These are phyloP conservation scores for Royoungia palumana DNA, from an alignment of 768 basidiomycete species.

Conservation along the genomic window DNA sequence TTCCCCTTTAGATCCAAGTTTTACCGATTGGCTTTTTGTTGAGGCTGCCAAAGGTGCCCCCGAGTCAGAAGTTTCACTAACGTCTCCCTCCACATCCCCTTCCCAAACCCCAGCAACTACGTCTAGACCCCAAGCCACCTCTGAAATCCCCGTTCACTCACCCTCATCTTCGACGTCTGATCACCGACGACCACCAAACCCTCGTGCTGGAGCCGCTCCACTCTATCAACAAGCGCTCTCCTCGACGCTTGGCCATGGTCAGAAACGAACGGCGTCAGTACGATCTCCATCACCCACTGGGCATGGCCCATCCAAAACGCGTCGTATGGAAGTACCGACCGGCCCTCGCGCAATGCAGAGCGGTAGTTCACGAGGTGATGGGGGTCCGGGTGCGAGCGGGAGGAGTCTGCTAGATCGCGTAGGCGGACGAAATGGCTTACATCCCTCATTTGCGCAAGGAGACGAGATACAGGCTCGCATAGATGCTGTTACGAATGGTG, in stretches of 20 bases:
- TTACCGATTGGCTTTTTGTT: constrained; percentile 86
- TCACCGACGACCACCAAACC: constrained; percentile 38
- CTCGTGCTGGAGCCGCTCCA: constrained; percentile 41
- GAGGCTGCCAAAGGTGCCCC: constrained; percentile 71
- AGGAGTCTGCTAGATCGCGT: constrained; percentile 81
- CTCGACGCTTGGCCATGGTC: constrained; percentile 49
- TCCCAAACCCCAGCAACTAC: constrained; percentile 21
- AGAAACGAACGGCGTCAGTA: constrained; percentile 64
- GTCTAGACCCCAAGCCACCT: constrained; percentile 28
- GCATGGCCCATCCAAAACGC: constrained; percentile 62
- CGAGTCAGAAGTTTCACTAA: constrained; percentile 44
- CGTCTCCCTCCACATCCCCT: constrained; percentile 27
- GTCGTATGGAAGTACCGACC: constrained; percentile 75
- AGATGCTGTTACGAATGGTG: constrained; percentile 66
- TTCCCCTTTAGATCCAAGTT: constrained; percentile 63
- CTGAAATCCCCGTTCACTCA: constrained; percentile 25
- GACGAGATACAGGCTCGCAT: constrained; percentile 80
- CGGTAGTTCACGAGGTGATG: constrained; percentile 16
- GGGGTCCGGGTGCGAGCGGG: constrained; percentile 26
- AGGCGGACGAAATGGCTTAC: constrained; percentile 49
- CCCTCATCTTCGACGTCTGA: constrained; percentile 15
- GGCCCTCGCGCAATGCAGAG: constrained; percentile 80
- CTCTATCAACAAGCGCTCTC: constrained; percentile 75
- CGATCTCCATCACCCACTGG: constrained; percentile 65
- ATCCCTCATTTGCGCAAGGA: constrained; percentile 34